Base-by-base conservation (phyloP, 78 protist genomes). In the Emiliania huxleyi region DNA sequence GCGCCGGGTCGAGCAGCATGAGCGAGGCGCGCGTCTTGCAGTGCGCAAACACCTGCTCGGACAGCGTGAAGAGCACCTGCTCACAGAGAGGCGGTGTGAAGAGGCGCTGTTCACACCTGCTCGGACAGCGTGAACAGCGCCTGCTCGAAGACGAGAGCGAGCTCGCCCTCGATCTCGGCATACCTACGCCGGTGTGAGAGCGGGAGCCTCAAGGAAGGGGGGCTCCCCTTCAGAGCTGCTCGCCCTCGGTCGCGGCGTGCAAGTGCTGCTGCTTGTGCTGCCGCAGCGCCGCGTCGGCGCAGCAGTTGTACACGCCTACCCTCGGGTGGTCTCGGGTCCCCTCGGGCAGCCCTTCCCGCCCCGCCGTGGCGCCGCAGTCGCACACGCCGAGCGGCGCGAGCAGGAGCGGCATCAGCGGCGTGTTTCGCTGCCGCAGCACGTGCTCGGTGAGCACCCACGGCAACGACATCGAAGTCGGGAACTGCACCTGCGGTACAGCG, bases 301-400 rank as follows among this genome's bases (percentile, higher is more conserved):
- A 96, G 87, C 97, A 98, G 79, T 97, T 97, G 93, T 98, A 98
- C n/a, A n/a, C n/a, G n/a, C n/a, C n/a, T n/a, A n/a, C n/a, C n/a
- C n/a, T n/a, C n/a, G n/a, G n/a, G n/a, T n/a, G n/a, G n/a, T n/a
- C n/a, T n/a, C n/a, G n/a, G n/a, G n/a, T n/a, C n/a, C n/a, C n/a
- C n/a, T n/a, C n/a, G n/a, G n/a, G n/a, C n/a, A n/a, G n/a, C n/a
- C n/a, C n/a, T n/a, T n/a, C n/a, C n/a, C n/a, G n/a, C n/a, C n/a
- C n/a, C n/a, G n/a, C n/a, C n/a, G n/a, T n/a, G n/a, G n/a, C n/a
- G n/a, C n/a, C n/a, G n/a, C n/a, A n/a, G n/a, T n/a, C n/a, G n/a
- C n/a, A n/a, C n/a, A n/a, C n/a, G n/a, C n/a, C n/a, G n/a, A n/a
- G n/a, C n/a, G n/a, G n/a, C n/a, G n/a, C n/a, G n/a, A n/a, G n/a